Evolutionary conservation across 768 basidiomycete species (phyloP), one percentile per base, ranked within the genome.

Genomic region (Hericium alpestre): DNA sequence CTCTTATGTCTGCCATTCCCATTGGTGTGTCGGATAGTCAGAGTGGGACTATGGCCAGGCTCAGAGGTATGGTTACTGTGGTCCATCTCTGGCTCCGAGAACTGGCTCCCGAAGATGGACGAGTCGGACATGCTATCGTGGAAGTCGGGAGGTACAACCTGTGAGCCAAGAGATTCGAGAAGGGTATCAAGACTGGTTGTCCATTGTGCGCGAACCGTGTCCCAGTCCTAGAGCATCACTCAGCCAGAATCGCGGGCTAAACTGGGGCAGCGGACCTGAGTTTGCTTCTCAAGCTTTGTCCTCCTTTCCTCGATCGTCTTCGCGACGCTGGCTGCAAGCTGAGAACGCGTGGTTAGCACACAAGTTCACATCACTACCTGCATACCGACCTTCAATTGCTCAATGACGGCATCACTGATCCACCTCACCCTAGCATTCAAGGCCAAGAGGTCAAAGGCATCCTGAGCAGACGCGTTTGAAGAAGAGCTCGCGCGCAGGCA

Each of bases 91-190:
- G 70, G 69, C 54, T 73, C 70, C 49, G 82, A 79, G 0, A 80
- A 81, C 60, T 90, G 90, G 59, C 84, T 84, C 9, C 89, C 86
- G 61, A 92, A 92, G n/a, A 90, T 72, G 2, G 89, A 90, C 0
- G 84, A 83, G 62, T 80, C 86, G 18, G 80, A 70, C 9, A 83
- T 71, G 39, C 75, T 75, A 63, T 85, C 76, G 66, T 91, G 82
- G 65, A 91, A 90, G 53, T 83, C 83, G 1, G 86, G 84, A 0
- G 90, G 89, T 16, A 93, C 89, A 38, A 81, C 72, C 56, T 89
- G 89, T 1, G 77, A 65, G 25, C 86, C 82, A 15, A 92, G 78
- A 1, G 83, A 78, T 58, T 91, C 90, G 7, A 93, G 77, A 37
- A 89, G 76, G 25, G 66, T 65, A 61, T 93, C 90, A 2, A 93